Evolutionary conservation across 306 rosid genomes (phyloP).

Genomic region (Lupinus albus): DNA sequence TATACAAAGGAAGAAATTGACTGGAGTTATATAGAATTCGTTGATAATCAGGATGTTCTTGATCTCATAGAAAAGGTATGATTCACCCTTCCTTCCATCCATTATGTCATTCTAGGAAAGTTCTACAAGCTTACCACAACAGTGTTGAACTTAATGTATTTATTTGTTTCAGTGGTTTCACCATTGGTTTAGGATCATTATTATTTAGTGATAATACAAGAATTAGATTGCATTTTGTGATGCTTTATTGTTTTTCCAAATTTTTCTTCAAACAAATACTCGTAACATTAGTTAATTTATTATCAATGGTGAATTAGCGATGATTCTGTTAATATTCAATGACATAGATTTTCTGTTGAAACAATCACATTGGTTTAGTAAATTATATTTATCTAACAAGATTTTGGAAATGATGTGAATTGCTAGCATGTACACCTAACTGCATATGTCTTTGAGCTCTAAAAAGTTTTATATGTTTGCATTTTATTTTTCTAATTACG

Average conservation of each 20-base stretch:
- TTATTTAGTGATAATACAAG: slow-evolving; percentile 1
- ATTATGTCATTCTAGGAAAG: slow-evolving; percentile 25
- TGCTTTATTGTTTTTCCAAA: neutral
- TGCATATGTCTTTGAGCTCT: slow-evolving; percentile 15
- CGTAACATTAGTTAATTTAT: neutral
- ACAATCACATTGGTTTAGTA: slow-evolving; percentile 8
- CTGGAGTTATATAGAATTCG: slow-evolving; percentile 95
- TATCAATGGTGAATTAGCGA: neutral
- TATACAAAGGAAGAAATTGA: slow-evolving; percentile 90
- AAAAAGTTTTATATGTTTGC: neutral
- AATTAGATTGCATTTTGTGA: neutral
- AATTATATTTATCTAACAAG: neutral
- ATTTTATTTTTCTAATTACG: slow-evolving; percentile 46
- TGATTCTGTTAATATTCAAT: neutral
- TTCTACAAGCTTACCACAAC: slow-evolving; percentile 28
- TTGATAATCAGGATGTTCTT: slow-evolving; percentile 93
- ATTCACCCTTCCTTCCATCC: slow-evolving; percentile 38
- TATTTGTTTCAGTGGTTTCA: neutral
- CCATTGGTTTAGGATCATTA: slow-evolving; percentile 5
- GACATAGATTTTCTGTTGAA: neutral
- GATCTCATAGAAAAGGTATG: slow-evolving; percentile 91
- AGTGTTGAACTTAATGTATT: neutral
- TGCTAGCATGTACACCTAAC: slow-evolving; percentile 8
- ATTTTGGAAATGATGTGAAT: slow-evolving; percentile 5
- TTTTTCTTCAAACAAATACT: slow-evolving; percentile 12